Evolutionary conservation across 192 early-diverging fungal genomes (phyloP).

Genomic region (Bifiguratus adelaidae): DNA sequence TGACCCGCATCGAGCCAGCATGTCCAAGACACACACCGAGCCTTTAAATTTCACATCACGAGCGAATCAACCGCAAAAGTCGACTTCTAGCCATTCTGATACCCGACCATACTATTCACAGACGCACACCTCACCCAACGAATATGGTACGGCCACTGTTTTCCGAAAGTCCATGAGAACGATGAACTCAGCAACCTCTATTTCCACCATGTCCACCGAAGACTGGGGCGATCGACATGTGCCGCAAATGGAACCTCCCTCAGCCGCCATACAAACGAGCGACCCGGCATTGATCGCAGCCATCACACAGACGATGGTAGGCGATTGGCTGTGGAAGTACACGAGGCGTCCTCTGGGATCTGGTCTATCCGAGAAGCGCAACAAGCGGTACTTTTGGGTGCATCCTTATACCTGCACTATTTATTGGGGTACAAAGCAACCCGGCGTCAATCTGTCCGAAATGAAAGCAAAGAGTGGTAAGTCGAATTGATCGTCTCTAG

Average conservation of each 20-base stretch:
- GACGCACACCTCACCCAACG: not conserved
- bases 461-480: constrained; percentile 36
- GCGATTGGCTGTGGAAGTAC: constrained; percentile 63
- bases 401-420: constrained; percentile 71
- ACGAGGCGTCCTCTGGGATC: constrained; percentile 38
- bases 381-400: constrained; percentile 71
- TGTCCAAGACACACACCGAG: no score
- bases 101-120: not conserved
- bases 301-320: constrained; percentile 74
- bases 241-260: constrained; percentile 4
- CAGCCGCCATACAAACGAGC: constrained; percentile 13
- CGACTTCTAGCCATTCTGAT: no score
- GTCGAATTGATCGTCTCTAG: no score
- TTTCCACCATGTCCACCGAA: not conserved
- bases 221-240: constrained; percentile 1
- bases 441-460: constrained; percentile 27
- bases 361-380: constrained; percentile 46
- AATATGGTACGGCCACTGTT: not conserved
- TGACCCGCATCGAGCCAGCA: no score
- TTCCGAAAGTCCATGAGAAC: not conserved
- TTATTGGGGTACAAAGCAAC: constrained; percentile 62
- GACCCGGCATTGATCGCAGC: constrained; percentile 57
- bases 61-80: no score
- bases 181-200: no score
- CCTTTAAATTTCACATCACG: no score